Percentiles rank a stretch among this genome's conserved stretches.
Conservation (phyloP, 2,329 filamentous ascomycete genomes). For the Pezicula radicicola region DNA sequence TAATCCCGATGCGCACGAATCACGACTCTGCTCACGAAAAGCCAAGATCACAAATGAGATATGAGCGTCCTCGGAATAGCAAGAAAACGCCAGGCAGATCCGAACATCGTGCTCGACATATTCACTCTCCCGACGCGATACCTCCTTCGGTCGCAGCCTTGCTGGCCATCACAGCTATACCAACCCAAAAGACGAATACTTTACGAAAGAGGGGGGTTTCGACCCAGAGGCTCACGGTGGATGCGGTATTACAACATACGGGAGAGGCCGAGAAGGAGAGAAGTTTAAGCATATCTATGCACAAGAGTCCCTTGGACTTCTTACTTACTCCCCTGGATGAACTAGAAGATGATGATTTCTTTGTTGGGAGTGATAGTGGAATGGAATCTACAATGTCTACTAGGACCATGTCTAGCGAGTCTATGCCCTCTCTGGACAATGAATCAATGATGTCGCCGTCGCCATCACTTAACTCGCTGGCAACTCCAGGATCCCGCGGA, state of each 20-base stretch:
- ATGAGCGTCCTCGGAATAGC: conserved; percentile 14
- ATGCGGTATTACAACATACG: conserved; percentile 52
- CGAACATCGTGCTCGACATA: conserved; percentile 34
- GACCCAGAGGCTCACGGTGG: conserved; percentile 46
- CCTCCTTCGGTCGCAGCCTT: conserved; percentile 59
- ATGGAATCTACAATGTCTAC: conserved; percentile 50
- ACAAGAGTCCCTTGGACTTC: conserved; percentile 54
- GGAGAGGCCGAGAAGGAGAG: conserved; percentile 53
- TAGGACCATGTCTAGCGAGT: conserved; percentile 57
- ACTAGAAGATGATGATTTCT: conserved; percentile 41
- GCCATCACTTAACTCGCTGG: conserved; percentile 22
- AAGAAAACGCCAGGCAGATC: conserved; percentile 10
- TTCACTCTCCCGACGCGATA: conserved; percentile 50
- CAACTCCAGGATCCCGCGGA: conserved; percentile 29
- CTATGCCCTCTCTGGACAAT: conserved; percentile 53
- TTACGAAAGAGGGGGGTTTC: conserved; percentile 13
- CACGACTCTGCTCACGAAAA: conserved; percentile 16
- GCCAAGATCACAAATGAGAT: conserved; percentile 17
- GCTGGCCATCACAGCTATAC: conserved; percentile 60
- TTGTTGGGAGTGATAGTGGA: conserved; percentile 47
- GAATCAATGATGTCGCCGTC: conserved; percentile 43
- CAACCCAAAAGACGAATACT: conserved; percentile 34
- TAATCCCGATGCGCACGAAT: conserved; percentile 24
- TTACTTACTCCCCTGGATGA: conserved; percentile 61
- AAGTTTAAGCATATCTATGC: conserved; percentile 51